A percentile compares a stretch with the other conserved stretches of the same genome.
phyloP scores from a whole-genome alignment of 768 basidiomycete species.

The Mycena indigotica region DNA sequence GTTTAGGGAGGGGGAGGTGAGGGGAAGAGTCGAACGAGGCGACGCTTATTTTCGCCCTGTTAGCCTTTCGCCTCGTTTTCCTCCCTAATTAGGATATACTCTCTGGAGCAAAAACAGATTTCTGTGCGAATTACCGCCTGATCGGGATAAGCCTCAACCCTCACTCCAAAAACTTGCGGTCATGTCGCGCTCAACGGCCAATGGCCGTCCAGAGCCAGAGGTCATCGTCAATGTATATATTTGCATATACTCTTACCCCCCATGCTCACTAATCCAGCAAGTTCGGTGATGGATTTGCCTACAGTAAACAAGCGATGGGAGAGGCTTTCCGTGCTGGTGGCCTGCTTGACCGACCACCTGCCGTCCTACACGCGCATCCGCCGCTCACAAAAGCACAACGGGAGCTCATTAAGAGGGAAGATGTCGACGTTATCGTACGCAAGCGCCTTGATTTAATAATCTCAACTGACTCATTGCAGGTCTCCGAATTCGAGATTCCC shows the following conservation, averaged over 20 bases:
- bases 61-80: background rate
- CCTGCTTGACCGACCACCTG: slow-evolving; percentile 57
- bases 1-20: slow-evolving; percentile 1
- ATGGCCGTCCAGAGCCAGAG: slow-evolving; percentile 64
- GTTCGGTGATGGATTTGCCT: slow-evolving; percentile 69
- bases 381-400: slow-evolving; percentile 43
- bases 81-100: background rate
- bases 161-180: too few relatives aligned
- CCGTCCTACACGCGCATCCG: slow-evolving; percentile 13
- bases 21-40: slow-evolving; percentile 7
- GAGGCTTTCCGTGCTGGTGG: slow-evolving; percentile 61
- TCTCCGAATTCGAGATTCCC: slow-evolving; percentile 66
- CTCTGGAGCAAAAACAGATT: too few relatives aligned
- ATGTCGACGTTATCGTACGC: slow-evolving; percentile 66
- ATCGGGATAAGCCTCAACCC: background rate
- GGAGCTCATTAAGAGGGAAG: slow-evolving; percentile 56
- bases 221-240: slow-evolving; percentile 65
- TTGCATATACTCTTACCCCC: background rate
- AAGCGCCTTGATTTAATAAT: background rate
- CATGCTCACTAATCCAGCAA: slow-evolving; percentile 31
- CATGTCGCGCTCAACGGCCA: slow-evolving; percentile 26
- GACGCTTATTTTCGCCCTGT: background rate
- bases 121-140: background rate
- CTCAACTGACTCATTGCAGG: slow-evolving; percentile 33
- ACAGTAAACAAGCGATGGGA: slow-evolving; percentile 67